Base-by-base conservation (phyloP, 352 stramenopile genomes). In the Globisporangium carolinianum region DNA sequence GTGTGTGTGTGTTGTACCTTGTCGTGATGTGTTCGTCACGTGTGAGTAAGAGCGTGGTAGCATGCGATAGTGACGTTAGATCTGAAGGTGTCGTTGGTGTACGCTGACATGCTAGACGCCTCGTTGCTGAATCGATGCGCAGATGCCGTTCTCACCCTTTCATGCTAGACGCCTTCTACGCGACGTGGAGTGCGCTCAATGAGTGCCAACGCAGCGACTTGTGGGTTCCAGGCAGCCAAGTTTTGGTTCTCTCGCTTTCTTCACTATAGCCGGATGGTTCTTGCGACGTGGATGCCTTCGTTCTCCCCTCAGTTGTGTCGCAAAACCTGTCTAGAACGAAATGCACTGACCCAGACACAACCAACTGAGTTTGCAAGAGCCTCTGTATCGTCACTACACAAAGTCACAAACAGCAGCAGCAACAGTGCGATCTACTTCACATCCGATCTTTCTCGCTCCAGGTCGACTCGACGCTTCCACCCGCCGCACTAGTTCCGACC, bases 401-500 rank as follows among this genome's bases (percentile, higher is more conserved):
- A 14, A 17, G 47, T n/a, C 35, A 15, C 50, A 15, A 11, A 6
- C 50, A 35, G 24, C 24, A 24, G 24, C 24, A 24, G 24, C 24
- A 24, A 24, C 24, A 24, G 24, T 24, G 24, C 24, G 24, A 24
- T 24, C 24, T 24, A 24, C 24, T 24, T 24, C 24, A 58, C 43
- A 58, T 51, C 43, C 53, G 51, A 57, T 57, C 51, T 57, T 57
- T 57, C 51, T 45, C 51, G 45, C 15, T 37, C 36, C n/a, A 39
- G 50, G 24, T 24, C 24, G 24, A 24, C 24, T 24, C 24, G 24
- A 24, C 24, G 24, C 24, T 24, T 24, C 24, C 50, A 15, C 14
- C 18, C 32, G 36, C 47, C n/a, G 17, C 47, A 37, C 17, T 24
- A 14, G 6, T 15, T 32, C 49, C 14, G 14, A 15, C 15, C 46